Evolutionary conservation across 306 rosid species (phyloP).

Genomic region (Gynostemma pentaphyllum): DNA sequence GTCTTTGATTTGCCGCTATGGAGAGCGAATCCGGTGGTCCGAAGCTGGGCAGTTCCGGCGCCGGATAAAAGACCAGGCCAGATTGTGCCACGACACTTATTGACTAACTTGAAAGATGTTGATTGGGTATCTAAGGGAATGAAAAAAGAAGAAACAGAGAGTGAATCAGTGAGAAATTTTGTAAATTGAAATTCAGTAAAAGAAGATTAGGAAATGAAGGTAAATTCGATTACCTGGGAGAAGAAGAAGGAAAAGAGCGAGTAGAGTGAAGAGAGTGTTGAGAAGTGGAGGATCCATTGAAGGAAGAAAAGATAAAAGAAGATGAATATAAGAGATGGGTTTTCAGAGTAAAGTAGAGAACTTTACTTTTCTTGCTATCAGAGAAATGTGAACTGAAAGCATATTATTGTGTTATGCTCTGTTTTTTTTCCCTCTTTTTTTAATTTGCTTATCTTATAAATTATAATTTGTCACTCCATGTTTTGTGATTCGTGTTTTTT

Average conservation of each 20-base stretch:
- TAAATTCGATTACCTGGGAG: constrained; percentile 1
- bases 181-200: neutral
- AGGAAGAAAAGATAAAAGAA: neutral
- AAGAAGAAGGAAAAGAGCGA: neutral
- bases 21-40: constrained; percentile 73
- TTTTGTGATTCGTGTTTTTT: neutral
- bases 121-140: constrained; percentile 39
- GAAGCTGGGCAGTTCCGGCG: constrained; percentile 52
- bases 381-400: neutral
- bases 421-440: neutral
- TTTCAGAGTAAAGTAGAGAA: neutral
- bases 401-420: no score
- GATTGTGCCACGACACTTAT: constrained; percentile 69
- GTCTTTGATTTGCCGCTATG: constrained; percentile 40
- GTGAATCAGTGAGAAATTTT: neutral
- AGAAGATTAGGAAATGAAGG: neutral
- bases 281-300: constrained; percentile 11
- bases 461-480: neutral
- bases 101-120: constrained; percentile 59
- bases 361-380: constrained; percentile 38
- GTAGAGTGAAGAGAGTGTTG: neutral
- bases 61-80: constrained; percentile 95
- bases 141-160: neutral
- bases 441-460: neutral
- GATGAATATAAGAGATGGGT: neutral